phyloP scores from a whole-genome alignment of 1,139 yeast genomes.

The Zygotorulaspora mrakii region DNA sequence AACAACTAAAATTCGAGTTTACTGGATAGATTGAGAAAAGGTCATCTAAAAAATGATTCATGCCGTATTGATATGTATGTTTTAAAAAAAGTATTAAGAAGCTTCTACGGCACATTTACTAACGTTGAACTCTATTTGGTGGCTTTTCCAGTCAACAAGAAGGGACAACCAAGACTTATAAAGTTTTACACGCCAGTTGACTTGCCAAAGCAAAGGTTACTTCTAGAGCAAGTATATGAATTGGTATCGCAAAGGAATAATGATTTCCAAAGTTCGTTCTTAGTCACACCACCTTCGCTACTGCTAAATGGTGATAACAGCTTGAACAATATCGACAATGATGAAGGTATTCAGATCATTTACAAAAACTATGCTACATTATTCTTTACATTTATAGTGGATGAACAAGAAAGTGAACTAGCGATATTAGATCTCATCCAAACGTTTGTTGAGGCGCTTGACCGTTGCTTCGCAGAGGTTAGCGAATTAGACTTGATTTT shows the following conservation, averaged over 20 bases:
- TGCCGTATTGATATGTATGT: conserved; percentile 81
- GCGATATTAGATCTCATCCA: conserved; percentile 93
- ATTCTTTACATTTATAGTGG: conserved; percentile 91
- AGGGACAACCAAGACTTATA: conserved; percentile 86
- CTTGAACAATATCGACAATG: conserved; percentile 51
- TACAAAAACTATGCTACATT: conserved; percentile 93
- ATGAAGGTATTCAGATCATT: conserved; percentile 80
- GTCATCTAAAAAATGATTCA: conserved; percentile 58
- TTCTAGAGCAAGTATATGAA: conserved; percentile 36
- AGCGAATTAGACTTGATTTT: conserved; percentile 93
- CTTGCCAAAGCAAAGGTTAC: conserved; percentile 32
- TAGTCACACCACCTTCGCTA: conserved; percentile 44
- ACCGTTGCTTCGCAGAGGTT: conserved; percentile 87
- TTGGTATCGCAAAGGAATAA: conserved; percentile 32
- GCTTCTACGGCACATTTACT: conserved; percentile 10
- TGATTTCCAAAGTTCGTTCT: conserved; percentile 34
- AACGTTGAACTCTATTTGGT: conserved; percentile 4
- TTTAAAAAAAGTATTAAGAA: not conserved
- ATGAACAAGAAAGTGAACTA: conserved; percentile 90
- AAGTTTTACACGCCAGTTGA: conserved; percentile 87
- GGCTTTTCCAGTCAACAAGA: conserved; percentile 70
- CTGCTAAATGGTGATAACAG: conserved; percentile 69
- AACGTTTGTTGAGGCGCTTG: conserved; percentile 93
- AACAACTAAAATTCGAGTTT: too few species aligned
- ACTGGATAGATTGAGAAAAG: too few species aligned